Base-by-base conservation (phyloP, 2,329 filamentous ascomycete species). In the Calonectria pteridis region DNA sequence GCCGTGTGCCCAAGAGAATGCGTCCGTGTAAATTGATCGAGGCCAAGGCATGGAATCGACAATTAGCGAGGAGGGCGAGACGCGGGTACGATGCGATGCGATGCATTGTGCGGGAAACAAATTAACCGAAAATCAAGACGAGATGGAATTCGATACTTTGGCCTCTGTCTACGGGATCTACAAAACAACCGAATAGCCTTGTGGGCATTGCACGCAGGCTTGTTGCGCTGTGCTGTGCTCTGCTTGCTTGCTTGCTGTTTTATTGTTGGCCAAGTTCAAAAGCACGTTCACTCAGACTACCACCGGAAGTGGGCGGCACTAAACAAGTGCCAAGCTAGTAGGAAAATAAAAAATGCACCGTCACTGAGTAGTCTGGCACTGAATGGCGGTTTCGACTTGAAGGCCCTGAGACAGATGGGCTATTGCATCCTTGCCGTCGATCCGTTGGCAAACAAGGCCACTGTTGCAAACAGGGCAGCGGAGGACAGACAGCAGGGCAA, bases 301-400 rank as follows among this genome's bases (percentile, higher is more conserved):
- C 33, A 35, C 20, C 55, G 31, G 55, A 35, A 37, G 53, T 33
- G 31, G 55, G 18, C 31, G 31, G 31, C 55, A n/a, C 55, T 31
- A 58, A 11, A 23, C 28, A 33, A 35, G n/a, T 58, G 43, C 43
- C 11, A n/a, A 46, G 43, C 29, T 58, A 58, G 53, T 6, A 37
- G n/a, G 35, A 59, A 59, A 37, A 26, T 35, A 37, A 37, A 37
- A 31, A 37, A 37, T 37, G 59, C 59, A 46, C 59, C 33, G 11
- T 63, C 33, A 26, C 33, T 59, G 35, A 37, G 55, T 59, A 55
- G 55, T 59, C 55, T 26, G 55, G 55, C 55, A 59, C 55, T 35
- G 33, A 31, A 63, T 63, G 59, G 46, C 50, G 49, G 67, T 69
- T 69, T 69, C 67, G 67, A 69, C 58, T 69, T 69, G 67, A 53